Conservation (phyloP, 1,284 basidiomycete genomes). For the Paramarasmius palmivorus region DNA sequence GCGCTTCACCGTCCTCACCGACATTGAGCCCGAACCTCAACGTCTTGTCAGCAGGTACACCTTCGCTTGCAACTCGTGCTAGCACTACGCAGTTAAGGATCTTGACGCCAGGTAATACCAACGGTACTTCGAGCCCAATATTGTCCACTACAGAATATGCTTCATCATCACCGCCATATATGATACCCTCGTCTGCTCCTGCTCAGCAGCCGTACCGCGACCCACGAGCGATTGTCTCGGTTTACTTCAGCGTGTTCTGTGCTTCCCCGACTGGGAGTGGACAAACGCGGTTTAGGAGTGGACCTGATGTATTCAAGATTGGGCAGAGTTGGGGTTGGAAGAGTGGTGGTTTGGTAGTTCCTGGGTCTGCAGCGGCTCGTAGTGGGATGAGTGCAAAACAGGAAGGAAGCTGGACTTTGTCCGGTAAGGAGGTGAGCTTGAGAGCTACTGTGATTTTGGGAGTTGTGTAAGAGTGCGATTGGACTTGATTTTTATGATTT, state of each 20-base stretch:
- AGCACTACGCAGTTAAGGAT: not conserved
- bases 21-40: not conserved
- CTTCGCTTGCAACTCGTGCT: too few relatives aligned
- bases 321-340: constrained; percentile 85
- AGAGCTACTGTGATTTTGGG: constrained; percentile 77
- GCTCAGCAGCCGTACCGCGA: constrained; percentile 68
- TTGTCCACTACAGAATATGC: too few relatives aligned
- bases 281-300: constrained; percentile 82
- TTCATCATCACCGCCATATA: constrained; percentile 27
- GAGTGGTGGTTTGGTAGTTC: constrained; percentile 48
- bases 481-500: not conserved
- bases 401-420: not conserved
- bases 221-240: constrained; percentile 64
- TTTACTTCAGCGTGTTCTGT: constrained; percentile 86
- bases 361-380: constrained; percentile 10
- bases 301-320: constrained; percentile 84
- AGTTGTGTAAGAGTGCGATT: constrained; percentile 47
- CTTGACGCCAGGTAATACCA: not conserved
- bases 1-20: constrained; percentile 4
- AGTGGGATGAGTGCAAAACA: constrained; percentile 23
- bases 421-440: constrained; percentile 56
- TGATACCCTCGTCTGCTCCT: constrained; percentile 46
- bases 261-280: constrained; percentile 80
- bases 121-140: not conserved
- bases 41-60: too few relatives aligned